Evolutionary conservation across 2,329 filamentous ascomycete species (phyloP), one percentile per base, ranked within the genome.

Genomic region (Hypomyces rosellus): DNA sequence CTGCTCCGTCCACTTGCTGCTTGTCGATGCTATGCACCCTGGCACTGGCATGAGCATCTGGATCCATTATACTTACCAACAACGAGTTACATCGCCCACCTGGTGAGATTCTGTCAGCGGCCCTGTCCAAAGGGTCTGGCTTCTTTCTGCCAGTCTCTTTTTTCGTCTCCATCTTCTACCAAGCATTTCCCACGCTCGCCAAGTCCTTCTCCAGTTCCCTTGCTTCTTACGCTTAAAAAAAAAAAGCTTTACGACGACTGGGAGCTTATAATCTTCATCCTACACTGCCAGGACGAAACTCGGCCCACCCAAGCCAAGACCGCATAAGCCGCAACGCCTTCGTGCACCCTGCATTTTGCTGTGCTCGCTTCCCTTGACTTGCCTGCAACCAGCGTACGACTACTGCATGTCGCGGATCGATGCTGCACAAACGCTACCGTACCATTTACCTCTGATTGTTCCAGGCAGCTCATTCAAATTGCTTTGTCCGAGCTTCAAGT

Each of bases 401-500:
- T 50, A 46, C 49, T 51, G 50, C 53, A 52, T 51, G 57, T 53
- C 53, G 50, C 55, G 50, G 50, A 56, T 57, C 46, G 50, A 56
- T 44, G 54, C 57, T 53, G 51, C 51, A 56, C 52, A 51, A 54
- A 43, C 52, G 44, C 49, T 48, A 34, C 51, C 50, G 44, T 46
- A 49, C 48, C 43, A 30, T 50, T 54, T 48, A 45, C 45, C 44
- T 50, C 40, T 53, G 48, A 40, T 46, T 48, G 41, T 49, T 42
- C 20, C 47, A 36, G 40, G 45, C 45, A 52, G 42, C 48, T 18
- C 40, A 37, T 38, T 39, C 14, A 16, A 13, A 15, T 45, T 45
- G 47, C 34, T 41, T 25, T 16, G 20, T 22, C 14, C 22, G 25
- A 13, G 16, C 18, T 40, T 40, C 34, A 34, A 22, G 18, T 12